Percentiles rank a stretch among this genome's conserved stretches.
Conservation (phyloP, 345 rosid genomes). For the Luvunga scandens region DNA sequence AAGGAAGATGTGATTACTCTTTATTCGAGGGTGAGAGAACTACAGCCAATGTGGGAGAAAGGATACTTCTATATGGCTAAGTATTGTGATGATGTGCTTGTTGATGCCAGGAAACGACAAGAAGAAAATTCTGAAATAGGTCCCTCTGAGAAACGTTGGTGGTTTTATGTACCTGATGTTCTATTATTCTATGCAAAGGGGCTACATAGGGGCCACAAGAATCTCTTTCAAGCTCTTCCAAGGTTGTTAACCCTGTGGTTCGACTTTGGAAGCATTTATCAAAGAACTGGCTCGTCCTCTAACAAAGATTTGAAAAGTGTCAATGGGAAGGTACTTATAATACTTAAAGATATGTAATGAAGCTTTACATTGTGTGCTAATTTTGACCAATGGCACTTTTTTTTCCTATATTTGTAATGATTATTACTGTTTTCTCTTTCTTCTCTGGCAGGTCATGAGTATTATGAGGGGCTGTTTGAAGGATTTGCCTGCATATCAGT, state of each 20-base stretch:
- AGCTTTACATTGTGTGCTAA: neutral
- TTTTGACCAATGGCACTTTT: neutral
- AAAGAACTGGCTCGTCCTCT: conserved; percentile 48
- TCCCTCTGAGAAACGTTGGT: conserved; percentile 70
- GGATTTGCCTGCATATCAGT: conserved; percentile 93
- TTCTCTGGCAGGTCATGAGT: conserved; percentile 64
- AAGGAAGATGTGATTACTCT: conserved; percentile 90
- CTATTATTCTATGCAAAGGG: conserved; percentile 88
- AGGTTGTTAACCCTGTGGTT: conserved; percentile 96
- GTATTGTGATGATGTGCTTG: conserved; percentile 90
- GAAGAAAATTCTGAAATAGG: conserved; percentile 65
- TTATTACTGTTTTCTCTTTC: conserved; percentile 4
- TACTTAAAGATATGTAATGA: neutral
- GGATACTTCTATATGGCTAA: conserved; percentile 92
- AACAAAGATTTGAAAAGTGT: conserved; percentile 65
- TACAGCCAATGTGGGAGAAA: conserved; percentile 93
- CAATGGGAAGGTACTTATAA: conserved; percentile 60
- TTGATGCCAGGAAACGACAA: conserved; percentile 91
- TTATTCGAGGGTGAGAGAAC: conserved; percentile 77
- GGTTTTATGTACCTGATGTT: conserved; percentile 73
- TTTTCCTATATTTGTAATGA: conserved; percentile 5
- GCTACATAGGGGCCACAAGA: conserved; percentile 88
- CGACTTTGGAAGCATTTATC: conserved; percentile 86
- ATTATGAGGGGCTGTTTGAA: conserved; percentile 91
- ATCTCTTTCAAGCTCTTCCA: conserved; percentile 98